Conservation (phyloP, 2,329 filamentous ascomycete genomes). For the Aspergillus vadensis region DNA sequence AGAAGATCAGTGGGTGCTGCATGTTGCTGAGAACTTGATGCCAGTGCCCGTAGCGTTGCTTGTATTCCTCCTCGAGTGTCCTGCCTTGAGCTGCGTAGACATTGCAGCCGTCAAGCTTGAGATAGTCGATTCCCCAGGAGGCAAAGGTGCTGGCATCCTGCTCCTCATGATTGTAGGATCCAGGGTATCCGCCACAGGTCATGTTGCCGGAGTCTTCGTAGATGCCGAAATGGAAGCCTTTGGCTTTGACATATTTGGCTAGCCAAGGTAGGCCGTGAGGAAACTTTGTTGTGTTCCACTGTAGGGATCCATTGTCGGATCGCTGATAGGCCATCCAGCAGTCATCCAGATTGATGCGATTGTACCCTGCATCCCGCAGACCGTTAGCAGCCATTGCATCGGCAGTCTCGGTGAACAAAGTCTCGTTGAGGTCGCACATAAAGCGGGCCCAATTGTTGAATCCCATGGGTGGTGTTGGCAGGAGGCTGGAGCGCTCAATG, state of each 20-base stretch:
- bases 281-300: slow-evolving; percentile 47
- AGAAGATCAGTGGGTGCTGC: slow-evolving; percentile 46
- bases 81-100: slow-evolving; percentile 28
- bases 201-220: slow-evolving; percentile 49
- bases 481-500: slow-evolving; percentile 24
- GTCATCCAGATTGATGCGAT: slow-evolving; percentile 50
- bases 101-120: slow-evolving; percentile 54
- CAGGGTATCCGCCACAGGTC: slow-evolving; percentile 50
- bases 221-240: slow-evolving; percentile 50
- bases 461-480: slow-evolving; percentile 52
- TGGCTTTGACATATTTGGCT: slow-evolving; percentile 39
- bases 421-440: slow-evolving; percentile 52
- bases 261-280: slow-evolving; percentile 50
- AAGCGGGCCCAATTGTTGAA: slow-evolving; percentile 57
- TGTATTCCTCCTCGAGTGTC: slow-evolving; percentile 29
- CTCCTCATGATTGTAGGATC: slow-evolving; percentile 45
- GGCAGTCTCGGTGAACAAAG: slow-evolving; percentile 51
- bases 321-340: slow-evolving; percentile 47
- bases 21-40: slow-evolving; percentile 42
- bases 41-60: slow-evolving; percentile 46
- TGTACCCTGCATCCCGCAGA: slow-evolving; percentile 43
- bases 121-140: slow-evolving; percentile 47
- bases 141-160: slow-evolving; percentile 45
- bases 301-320: slow-evolving; percentile 41
- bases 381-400: slow-evolving; percentile 49